These are phyloP conservation scores for Ricinus communis DNA, from an alignment of 345 rosid species.

Conservation along the genomic window DNA sequence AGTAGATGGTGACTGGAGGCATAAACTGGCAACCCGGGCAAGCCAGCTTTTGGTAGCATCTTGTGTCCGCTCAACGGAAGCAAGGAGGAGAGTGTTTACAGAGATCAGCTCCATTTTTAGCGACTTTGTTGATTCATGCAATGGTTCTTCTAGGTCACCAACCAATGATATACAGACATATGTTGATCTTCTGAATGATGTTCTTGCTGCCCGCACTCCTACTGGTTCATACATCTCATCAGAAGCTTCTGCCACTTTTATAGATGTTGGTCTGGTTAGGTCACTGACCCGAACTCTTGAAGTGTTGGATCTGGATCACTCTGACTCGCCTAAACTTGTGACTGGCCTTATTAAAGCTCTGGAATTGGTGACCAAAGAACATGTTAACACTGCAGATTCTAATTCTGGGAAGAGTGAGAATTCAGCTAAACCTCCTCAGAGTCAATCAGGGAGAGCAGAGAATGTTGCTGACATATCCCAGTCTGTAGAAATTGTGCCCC, in stretches of 20 bases:
- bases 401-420: slow-evolving; percentile 60
- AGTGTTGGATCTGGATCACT: slow-evolving; percentile 84
- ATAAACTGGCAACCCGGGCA: slow-evolving; percentile 75
- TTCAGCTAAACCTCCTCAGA: slow-evolving; percentile 49
- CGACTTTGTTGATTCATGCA: slow-evolving; percentile 60
- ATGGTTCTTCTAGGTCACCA: slow-evolving; percentile 56
- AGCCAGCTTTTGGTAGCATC: slow-evolving; percentile 85
- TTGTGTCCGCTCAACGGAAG: slow-evolving; percentile 88
- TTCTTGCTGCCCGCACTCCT: slow-evolving; percentile 76
- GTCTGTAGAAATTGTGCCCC: slow-evolving; percentile 54
- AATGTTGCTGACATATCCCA: slow-evolving; percentile 53
- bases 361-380: slow-evolving; percentile 93
- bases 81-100: slow-evolving; percentile 74
- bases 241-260: slow-evolving; percentile 85
- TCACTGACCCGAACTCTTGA: slow-evolving; percentile 78
- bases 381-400: slow-evolving; percentile 63
- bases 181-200: slow-evolving; percentile 84
- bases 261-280: slow-evolving; percentile 82
- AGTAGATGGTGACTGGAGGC: slow-evolving; percentile 83
- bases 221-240: slow-evolving; percentile 76
- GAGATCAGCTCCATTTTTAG: slow-evolving; percentile 67
- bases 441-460: slow-evolving; percentile 54
- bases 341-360: slow-evolving; percentile 75
- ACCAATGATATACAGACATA: slow-evolving; percentile 60
- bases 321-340: slow-evolving; percentile 83